A percentile compares a stretch with the other conserved stretches of the same genome.
Conservation (phyloP, 2,329 filamentous ascomycete species). For the Diplodia sapinea region DNA sequence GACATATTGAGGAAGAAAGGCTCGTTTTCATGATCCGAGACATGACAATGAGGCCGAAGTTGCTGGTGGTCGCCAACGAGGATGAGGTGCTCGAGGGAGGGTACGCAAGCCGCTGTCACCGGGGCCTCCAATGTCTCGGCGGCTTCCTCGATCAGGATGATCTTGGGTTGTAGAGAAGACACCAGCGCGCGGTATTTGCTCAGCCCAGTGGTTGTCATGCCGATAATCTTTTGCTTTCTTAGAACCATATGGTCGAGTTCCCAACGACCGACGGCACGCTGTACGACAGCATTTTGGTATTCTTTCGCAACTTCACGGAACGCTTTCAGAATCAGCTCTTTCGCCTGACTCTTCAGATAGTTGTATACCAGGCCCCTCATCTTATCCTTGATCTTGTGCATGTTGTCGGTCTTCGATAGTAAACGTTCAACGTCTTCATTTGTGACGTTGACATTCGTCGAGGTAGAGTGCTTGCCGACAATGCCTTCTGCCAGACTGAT, state of each 20-base stretch:
- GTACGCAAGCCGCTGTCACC: conserved; percentile 64
- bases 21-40: conserved; percentile 61
- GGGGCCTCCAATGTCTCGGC: conserved; percentile 75
- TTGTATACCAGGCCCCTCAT: conserved; percentile 71
- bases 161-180: conserved; percentile 66
- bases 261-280: conserved; percentile 64
- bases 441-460: conserved; percentile 37
- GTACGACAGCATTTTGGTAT: conserved; percentile 58
- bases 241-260: conserved; percentile 66
- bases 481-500: conserved; percentile 49
- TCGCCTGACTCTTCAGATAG: conserved; percentile 63
- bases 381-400: conserved; percentile 64
- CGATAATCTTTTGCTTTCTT: conserved; percentile 64
- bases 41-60: conserved; percentile 71
- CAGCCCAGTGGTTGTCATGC: conserved; percentile 79
- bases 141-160: conserved; percentile 79
- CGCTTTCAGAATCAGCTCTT: conserved; percentile 53
- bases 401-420: conserved; percentile 53
- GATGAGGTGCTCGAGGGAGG: conserved; percentile 68
- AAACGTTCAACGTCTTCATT: conserved; percentile 46
- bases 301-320: conserved; percentile 59
- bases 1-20: conserved; percentile 75
- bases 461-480: conserved; percentile 41
- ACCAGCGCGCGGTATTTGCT: conserved; percentile 79
- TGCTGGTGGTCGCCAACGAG: conserved; percentile 83